Evolutionary conservation across 495 filamentous ascomycete species (phyloP).

Genomic region (Letharia lupina): DNA sequence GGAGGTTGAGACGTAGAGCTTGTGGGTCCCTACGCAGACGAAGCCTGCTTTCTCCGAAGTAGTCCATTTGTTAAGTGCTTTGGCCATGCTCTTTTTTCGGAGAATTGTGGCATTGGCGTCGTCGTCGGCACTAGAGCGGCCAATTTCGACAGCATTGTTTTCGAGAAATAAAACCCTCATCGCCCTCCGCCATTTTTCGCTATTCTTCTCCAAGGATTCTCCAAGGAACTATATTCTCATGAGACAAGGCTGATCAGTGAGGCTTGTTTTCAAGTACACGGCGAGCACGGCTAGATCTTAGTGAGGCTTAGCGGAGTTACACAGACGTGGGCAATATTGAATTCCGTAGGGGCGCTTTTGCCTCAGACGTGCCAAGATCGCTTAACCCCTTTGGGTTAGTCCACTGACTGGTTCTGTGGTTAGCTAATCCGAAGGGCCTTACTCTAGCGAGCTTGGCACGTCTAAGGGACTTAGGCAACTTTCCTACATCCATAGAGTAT

Average conservation of each 20-base stretch:
- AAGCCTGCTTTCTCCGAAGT: background rate
- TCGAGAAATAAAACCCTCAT: background rate
- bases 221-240: background rate
- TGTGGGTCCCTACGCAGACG: constrained; percentile 33
- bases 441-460: too few species aligned
- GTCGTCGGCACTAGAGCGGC: background rate
- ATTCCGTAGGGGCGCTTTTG: too few species aligned
- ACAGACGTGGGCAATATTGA: too few species aligned
- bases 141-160: background rate
- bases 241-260: background rate
- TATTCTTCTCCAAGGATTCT: background rate
- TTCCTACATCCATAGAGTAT: too few species aligned
- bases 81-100: background rate
- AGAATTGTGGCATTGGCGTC: background rate
- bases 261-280: background rate
- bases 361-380: too few species aligned
- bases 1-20: constrained; percentile 29
- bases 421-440: too few species aligned
- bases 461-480: too few species aligned
- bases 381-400: too few species aligned
- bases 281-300: too few species aligned
- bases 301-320: too few species aligned
- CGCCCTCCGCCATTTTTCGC: background rate
- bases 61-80: background rate
- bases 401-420: too few species aligned